Evolutionary conservation across 108 stramenopile species (phyloP), one percentile per base, ranked within the genome.

Genomic region (Nitzschia palea): DNA sequence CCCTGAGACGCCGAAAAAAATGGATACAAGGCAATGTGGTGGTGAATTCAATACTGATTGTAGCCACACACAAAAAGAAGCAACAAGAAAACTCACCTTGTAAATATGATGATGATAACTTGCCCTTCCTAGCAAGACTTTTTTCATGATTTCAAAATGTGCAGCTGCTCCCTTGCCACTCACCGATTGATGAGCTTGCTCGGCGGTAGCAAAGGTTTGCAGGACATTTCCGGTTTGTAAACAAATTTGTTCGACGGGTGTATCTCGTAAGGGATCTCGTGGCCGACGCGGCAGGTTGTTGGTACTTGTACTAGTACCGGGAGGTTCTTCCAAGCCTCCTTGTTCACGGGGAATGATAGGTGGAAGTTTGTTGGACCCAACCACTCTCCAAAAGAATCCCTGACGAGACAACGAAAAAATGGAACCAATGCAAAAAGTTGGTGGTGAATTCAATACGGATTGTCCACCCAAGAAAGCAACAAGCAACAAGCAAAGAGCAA

Each of bases 81-180:
- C n/a, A n/a, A n/a, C n/a, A n/a, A n/a, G n/a, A n/a, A 10, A 10
- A 40, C 37, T 40, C 12, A 40, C 37, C 12, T 40, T 40, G 47
- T 48, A 48, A 48, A 48, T 48, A 18, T 48, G 47, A 48, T 48
- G 47, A 20, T n/a, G 15, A 48, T 20, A 48, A 48, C 22, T 12
- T 18, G 18, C 47, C 22, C 22, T 8, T 10, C 47, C 47, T 18
- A 20, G 18, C 47, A 48, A 18, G 22, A 48, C 47, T 18, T 48
- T 48, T 48, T 48, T 48, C 18, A 48, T 20, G 22, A 20, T 48
- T 10, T 20, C 47, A 48, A 48, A 48, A 18, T 48, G 47, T 8
- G 15, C 47, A 4, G 15, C n/a, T n/a, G n/a, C 4, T 4, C 47
- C 47, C 18, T 4, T 4, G 9, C 18, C 47, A 48, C n/a, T 18